Base-by-base conservation (phyloP, 768 basidiomycete species). In the Trametopsis cervina region DNA sequence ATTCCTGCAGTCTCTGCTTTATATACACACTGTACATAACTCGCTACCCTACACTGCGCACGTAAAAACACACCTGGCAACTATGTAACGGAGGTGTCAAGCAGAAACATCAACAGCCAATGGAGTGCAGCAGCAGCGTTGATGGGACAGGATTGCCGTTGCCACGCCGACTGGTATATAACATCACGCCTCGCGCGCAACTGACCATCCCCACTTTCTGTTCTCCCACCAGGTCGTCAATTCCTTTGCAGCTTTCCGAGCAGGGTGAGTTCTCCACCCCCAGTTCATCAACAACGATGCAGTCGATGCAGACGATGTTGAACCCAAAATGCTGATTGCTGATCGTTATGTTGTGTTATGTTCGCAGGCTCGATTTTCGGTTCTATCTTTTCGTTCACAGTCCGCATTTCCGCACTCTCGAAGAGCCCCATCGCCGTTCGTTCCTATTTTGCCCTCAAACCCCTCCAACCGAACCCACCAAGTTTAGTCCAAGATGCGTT, bases 401-500 rank as follows among this genome's bases (percentile, higher is more conserved):
- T 24, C 44, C 44, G 49, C 49, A 20, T 44, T 44, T 36, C 44
- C 40, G n/a, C n/a, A n/a, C n/a, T n/a, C n/a, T n/a, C n/a, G n/a
- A n/a, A n/a, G n/a, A n/a, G n/a, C n/a, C n/a, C n/a, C n/a, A n/a
- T n/a, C n/a, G n/a, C n/a, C n/a, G n/a, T n/a, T n/a, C n/a, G n/a
- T n/a, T n/a, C 40, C 41, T 25, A 44, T 38, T 42, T 20, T 13
- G 23, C 38, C 37, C 22, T 22, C 17, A 41, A 7, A 33, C 24
- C 11, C 38, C n/a, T 18, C 39, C 46, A 18, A 25, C 44, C 17
- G 36, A 36, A 40, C 13, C 25, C 18, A 22, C 21, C 49, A 25
- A 17, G 20, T 25, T 22, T 51, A 42, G 43, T 60, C 52, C 57
- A 72, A 65, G 63, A 82, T 81, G 78, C 77, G 66, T 61, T 75